phyloP scores from a whole-genome alignment of 768 basidiomycete genomes.

The Asterophora lycoperdoides region DNA sequence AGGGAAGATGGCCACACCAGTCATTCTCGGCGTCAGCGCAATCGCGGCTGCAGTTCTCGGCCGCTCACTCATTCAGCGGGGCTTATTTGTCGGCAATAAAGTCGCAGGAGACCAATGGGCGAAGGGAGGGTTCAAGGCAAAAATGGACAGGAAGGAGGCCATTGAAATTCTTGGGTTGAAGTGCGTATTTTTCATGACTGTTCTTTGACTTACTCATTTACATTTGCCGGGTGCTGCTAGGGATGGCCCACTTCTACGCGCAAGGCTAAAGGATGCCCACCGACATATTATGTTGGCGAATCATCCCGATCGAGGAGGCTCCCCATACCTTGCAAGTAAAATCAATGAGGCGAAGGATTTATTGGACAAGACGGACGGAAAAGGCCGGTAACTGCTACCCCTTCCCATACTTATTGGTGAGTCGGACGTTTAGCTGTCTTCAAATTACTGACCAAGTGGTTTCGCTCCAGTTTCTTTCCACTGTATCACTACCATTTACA shows the following conservation, averaged over 20 bases:
- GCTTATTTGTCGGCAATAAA: constrained; percentile 54
- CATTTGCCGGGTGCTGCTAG: constrained; percentile 35
- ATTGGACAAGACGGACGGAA: constrained; percentile 74
- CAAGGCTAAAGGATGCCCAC: constrained; percentile 89
- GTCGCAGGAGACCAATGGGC: constrained; percentile 78
- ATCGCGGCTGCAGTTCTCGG: constrained; percentile 74
- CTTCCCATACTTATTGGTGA: constrained; percentile 5
- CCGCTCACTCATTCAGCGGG: constrained; percentile 63
- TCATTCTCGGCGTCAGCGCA: constrained; percentile 73
- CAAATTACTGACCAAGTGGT: background rate
- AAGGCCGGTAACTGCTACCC: constrained; percentile 32
- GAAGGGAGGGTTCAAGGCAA: constrained; percentile 90
- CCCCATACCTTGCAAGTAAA: constrained; percentile 97
- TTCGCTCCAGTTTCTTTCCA: constrained; percentile 6
- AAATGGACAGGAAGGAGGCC: constrained; percentile 96
- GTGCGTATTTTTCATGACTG: constrained; percentile 45
- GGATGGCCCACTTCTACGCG: constrained; percentile 75
- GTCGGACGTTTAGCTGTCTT: background rate
- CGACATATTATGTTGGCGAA: constrained; percentile 97
- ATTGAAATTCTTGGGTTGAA: constrained; percentile 87
- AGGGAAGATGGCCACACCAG: constrained; percentile 66
- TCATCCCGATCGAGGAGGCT: constrained; percentile 97
- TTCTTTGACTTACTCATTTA: constrained; percentile 4
- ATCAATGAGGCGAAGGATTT: constrained; percentile 98
- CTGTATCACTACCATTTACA: constrained; percentile 17